Conservation (phyloP, 2,329 filamentous ascomycete species). For the Clonostachys rosea region DNA sequence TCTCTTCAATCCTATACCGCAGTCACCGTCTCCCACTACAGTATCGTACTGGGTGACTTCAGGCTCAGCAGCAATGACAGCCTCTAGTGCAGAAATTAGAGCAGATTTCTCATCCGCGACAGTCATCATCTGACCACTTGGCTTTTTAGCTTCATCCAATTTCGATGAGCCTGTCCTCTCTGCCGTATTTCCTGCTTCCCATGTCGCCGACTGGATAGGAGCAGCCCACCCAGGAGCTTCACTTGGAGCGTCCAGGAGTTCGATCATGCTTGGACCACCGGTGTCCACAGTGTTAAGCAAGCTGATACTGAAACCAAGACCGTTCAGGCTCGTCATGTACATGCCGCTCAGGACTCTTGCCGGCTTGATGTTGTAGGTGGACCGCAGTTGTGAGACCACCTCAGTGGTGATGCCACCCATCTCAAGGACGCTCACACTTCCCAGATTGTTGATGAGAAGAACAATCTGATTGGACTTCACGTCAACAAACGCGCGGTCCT, state of each 20-base stretch:
- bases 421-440: conserved; percentile 68
- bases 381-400: conserved; percentile 57
- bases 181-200: conserved; percentile 48
- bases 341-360: conserved; percentile 65
- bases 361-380: conserved; percentile 53
- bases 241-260: conserved; percentile 64
- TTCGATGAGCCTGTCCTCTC: conserved; percentile 33
- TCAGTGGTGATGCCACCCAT: conserved; percentile 68
- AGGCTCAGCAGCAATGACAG: conserved; percentile 61
- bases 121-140: conserved; percentile 50
- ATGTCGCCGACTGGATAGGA: conserved; percentile 57
- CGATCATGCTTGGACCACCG: conserved; percentile 52
- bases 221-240: conserved; percentile 69
- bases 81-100: conserved; percentile 53
- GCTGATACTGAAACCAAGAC: conserved; percentile 69
- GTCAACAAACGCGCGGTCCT: conserved; percentile 63
- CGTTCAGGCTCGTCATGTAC: conserved; percentile 76
- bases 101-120: conserved; percentile 39
- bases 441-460: conserved; percentile 70
- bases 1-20: conserved; percentile 78
- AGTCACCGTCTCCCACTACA: conserved; percentile 86
- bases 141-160: conserved; percentile 21
- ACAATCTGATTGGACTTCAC: conserved; percentile 52
- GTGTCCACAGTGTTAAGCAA: conserved; percentile 62
- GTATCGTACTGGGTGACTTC: conserved; percentile 73